phyloP scores from a whole-genome alignment of 2,329 filamentous ascomycete genomes.

The Aspergillus floridensis region DNA sequence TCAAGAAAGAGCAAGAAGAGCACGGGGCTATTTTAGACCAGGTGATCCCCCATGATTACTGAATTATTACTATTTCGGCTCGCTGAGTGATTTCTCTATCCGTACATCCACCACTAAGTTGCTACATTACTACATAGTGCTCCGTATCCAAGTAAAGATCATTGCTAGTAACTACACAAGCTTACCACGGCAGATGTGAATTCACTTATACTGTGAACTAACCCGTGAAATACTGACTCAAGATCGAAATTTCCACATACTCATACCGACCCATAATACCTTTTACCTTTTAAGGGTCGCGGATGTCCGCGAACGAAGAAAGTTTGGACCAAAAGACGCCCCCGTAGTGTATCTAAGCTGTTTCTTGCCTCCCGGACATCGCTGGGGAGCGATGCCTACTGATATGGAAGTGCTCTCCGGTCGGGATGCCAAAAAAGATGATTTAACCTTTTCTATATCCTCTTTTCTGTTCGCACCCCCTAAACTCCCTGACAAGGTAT shows the following conservation, averaged over 20 bases:
- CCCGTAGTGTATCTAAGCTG: neutral
- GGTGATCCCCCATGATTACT: neutral
- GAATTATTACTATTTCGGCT: neutral
- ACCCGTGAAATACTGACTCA: too few relatives aligned
- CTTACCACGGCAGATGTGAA: too few relatives aligned
- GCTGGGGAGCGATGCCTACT: slow-evolving; percentile 2
- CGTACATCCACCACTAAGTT: neutral
- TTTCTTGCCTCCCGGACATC: neutral
- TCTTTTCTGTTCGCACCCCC: neutral
- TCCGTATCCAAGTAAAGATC: too few relatives aligned
- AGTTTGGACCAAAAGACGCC: slow-evolving; percentile 11
- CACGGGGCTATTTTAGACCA: slow-evolving; percentile 6
- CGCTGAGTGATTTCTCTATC: neutral
- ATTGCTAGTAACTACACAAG: neutral
- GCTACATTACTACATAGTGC: too few relatives aligned
- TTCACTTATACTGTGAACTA: too few relatives aligned
- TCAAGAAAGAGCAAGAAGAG: neutral
- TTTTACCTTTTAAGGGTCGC: too few relatives aligned
- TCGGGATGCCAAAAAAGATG: neutral
- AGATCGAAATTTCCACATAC: neutral
- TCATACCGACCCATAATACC: too few relatives aligned
- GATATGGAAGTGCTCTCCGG: slow-evolving; percentile 17
- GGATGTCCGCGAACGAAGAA: neutral
- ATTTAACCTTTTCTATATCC: neutral
- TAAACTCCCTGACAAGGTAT: too few relatives aligned